A percentile compares a stretch with the other conserved stretches of the same genome.
Evolutionary conservation across 2,329 filamentous ascomycete genomes (phyloP).

Genomic region (Neurospora sp.): DNA sequence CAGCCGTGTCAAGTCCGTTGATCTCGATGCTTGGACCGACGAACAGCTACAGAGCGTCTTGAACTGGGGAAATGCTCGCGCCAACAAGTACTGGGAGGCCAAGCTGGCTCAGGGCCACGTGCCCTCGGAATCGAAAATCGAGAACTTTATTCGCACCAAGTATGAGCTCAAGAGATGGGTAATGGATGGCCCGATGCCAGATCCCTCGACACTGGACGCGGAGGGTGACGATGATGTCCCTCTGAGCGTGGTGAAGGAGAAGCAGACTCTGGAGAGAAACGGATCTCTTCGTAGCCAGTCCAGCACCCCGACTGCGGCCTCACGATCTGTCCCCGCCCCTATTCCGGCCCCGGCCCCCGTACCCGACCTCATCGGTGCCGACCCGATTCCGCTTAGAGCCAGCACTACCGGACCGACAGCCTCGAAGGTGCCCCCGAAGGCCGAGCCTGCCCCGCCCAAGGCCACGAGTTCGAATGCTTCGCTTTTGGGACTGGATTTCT

Average conservation of each 20-base stretch:
- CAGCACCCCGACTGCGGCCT: conserved; percentile 28
- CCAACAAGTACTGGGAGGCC: conserved; percentile 98
- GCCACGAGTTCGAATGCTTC: conserved; percentile 76
- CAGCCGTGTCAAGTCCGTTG: conserved; percentile 94
- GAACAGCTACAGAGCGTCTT: conserved; percentile 92
- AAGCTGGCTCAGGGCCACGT: conserved; percentile 87
- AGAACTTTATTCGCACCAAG: conserved; percentile 99
- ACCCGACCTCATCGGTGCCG: conserved; percentile 76
- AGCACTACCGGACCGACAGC: conserved; percentile 61
- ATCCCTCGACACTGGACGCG: conserved; percentile 76
- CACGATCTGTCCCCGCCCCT: conserved; percentile 28
- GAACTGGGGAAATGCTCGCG: conserved; percentile 90
- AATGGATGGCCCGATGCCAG: conserved; percentile 94
- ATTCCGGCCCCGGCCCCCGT: conserved; percentile 39
- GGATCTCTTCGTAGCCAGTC: conserved; percentile 52
- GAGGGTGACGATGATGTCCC: conserved; percentile 79
- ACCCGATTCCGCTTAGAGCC: conserved; percentile 58
- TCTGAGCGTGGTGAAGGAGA: conserved; percentile 54
- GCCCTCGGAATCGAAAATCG: conserved; percentile 94
- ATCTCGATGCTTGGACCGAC: conserved; percentile 97
- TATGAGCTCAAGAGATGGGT: conserved; percentile 98
- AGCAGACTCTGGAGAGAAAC: conserved; percentile 52
- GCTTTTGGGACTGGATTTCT: conserved; percentile 83
- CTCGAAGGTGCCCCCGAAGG: conserved; percentile 48
- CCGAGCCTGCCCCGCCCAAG: conserved; percentile 57